phyloP scores from a whole-genome alignment of 257 asterid species.

The Hygrophila difformis region DNA sequence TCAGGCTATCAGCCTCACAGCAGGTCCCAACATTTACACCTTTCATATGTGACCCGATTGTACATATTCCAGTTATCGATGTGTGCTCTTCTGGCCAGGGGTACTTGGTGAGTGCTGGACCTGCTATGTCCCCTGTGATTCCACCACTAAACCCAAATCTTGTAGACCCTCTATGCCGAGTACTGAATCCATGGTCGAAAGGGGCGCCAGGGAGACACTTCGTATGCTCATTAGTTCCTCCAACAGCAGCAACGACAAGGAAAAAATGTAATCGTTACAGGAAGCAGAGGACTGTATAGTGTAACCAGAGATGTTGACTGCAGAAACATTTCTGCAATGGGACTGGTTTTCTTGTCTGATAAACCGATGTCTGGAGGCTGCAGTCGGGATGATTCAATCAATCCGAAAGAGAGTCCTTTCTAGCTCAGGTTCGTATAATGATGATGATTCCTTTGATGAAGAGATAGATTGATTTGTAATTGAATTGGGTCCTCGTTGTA shows the following conservation, averaged over 20 bases:
- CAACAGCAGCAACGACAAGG: constrained; percentile 27
- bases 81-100: constrained; percentile 92
- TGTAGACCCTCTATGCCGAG: constrained; percentile 44
- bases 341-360: constrained; percentile 25
- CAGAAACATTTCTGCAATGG: constrained; percentile 31
- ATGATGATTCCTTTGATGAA: constrained; percentile 18
- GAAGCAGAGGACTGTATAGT: constrained; percentile 63
- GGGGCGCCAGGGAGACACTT: constrained; percentile 85
- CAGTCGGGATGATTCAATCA: constrained; percentile 19
- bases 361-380: constrained; percentile 11
- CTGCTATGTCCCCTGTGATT: constrained; percentile 49
- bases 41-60: constrained; percentile 77
- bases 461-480: constrained; percentile 20
- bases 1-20: constrained; percentile 50
- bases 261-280: constrained; percentile 35
- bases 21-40: constrained; percentile 81
- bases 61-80: constrained; percentile 83
- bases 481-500: too few relatives aligned
- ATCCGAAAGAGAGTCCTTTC: constrained; percentile 31
- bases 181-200: constrained; percentile 55
- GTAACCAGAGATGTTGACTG: constrained; percentile 39
- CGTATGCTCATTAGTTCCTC: constrained; percentile 76
- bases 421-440: constrained; percentile 18
- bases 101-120: constrained; percentile 76
- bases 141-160: constrained; percentile 43